Base-by-base conservation (phyloP, 2,329 filamentous ascomycete genomes). In the Pseudogymnoascus sp. region DNA sequence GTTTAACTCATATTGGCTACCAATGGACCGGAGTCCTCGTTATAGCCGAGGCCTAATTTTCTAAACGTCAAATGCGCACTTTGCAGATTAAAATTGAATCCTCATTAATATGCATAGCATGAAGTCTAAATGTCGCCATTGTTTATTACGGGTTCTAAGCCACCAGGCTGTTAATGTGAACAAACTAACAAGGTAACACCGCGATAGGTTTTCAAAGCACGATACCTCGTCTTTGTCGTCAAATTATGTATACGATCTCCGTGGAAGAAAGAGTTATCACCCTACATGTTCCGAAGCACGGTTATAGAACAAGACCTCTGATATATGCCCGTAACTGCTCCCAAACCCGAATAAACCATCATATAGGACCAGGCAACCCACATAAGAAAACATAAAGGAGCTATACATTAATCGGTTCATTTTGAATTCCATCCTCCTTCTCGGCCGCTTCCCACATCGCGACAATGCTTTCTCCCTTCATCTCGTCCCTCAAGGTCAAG, bases 401-500 rank as follows among this genome's bases (percentile, higher is more conserved):
- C 46, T 53, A 53, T 31, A 53, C 46, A 53, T 31, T 53, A 31
- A 16, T 31, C 4, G 14, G 18, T 16, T 31, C 25, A 16, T 53
- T 31, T 16, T 53, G 23, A 11, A 31, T 53, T 16, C 23, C 46
- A 53, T 53, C 46, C 23, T 53, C 46, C 8, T 11, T 53, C 25
- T 28, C 46, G 4, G 46, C 23, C 4, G 46, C 46, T 31, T 61
- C 63, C 62, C 67, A 64, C 31, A 62, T 53, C 11, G 73, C 70
- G 38, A 81, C 66, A 6, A 82, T 75, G 36, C 69, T 66, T 44
- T 69, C 67, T 1, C 75, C 75, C 59, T 75, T 75, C 66, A 75
- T 73, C n/a, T 72, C 68, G 59, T 74, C 78, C 40, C 81, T 71
- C 1, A 77, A 74, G 65, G 71, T 73, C 66, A 82, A 75, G 40